Evolutionary conservation across 257 asterid species (phyloP).

Genomic region (Lithospermum erythrorhizon): DNA sequence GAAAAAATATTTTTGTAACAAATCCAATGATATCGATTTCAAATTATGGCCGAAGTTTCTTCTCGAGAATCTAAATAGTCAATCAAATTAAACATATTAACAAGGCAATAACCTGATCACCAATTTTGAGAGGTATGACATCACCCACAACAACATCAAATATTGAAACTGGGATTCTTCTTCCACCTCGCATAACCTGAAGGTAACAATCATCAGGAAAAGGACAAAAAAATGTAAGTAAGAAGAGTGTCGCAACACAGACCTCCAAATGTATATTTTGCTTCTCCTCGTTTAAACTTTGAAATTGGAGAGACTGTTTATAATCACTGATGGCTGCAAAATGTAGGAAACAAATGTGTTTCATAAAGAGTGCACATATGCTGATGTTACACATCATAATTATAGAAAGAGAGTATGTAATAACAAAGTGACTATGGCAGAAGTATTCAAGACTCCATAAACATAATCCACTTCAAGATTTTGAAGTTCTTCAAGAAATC

Average conservation of each 20-base stretch:
- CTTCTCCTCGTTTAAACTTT: conserved; percentile 89
- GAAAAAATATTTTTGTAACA: too few species aligned
- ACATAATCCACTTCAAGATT: too few species aligned
- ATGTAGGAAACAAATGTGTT: not conserved
- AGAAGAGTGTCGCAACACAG: conserved; percentile 6
- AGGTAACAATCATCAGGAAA: not conserved
- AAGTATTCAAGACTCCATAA: too few species aligned
- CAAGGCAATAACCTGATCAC: conserved; percentile 65
- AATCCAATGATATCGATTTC: too few species aligned
- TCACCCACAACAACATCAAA: conserved; percentile 88
- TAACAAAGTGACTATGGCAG: too few species aligned
- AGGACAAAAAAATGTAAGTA: not conserved
- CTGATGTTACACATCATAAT: too few species aligned
- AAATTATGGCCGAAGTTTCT: too few species aligned
- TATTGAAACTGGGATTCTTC: conserved; percentile 67
- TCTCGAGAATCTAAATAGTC: too few species aligned
- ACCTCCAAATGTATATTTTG: conserved; percentile 96
- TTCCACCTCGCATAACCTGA: conserved; percentile 81
- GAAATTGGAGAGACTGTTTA: conserved; percentile 93
- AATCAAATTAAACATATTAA: too few species aligned
- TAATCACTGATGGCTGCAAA: conserved; percentile 84
- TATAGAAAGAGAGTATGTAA: too few species aligned
- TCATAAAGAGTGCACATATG: too few species aligned
- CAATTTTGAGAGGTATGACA: conserved; percentile 86
- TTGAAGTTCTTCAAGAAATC: too few species aligned